These are phyloP conservation scores for Triglochin maritima DNA, from an alignment of 106 monocot species.

Conservation along the genomic window DNA sequence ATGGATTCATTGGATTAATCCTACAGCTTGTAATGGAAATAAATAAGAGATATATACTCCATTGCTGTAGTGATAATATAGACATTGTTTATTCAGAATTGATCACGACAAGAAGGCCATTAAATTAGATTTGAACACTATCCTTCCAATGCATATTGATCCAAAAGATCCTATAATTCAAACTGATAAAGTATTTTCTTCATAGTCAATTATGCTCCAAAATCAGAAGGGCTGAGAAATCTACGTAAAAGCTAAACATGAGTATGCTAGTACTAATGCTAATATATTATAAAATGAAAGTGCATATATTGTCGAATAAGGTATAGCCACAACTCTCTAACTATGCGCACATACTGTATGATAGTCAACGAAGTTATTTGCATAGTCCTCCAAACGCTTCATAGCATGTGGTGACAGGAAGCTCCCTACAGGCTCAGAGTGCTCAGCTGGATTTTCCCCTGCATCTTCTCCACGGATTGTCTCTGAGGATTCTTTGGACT, in stretches of 20 bases:
- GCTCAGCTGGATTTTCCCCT: not conserved
- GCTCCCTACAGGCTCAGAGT: slow-evolving; percentile 8
- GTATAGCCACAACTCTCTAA: no score
- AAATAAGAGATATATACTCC: no score
- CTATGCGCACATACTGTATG: slow-evolving; percentile 42
- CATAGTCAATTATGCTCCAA: not conserved
- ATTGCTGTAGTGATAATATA: no score
- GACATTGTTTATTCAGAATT: no score
- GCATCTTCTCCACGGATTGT: slow-evolving; percentile 5
- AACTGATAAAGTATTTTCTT: not conserved
- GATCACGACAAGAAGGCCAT: no score
- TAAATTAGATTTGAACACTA: no score
- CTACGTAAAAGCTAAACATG: not conserved
- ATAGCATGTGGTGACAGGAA: slow-evolving; percentile 67
- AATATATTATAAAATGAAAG: not conserved
- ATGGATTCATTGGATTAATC: no score
- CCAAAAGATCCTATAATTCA: no score
- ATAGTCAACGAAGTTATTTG: slow-evolving; percentile 49
- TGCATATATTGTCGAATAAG: not conserved
- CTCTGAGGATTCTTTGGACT: not conserved
- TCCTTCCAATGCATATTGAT: no score
- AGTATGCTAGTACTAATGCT: not conserved
- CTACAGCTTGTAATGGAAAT: no score
- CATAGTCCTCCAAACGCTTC: slow-evolving; percentile 83
- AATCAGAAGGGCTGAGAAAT: not conserved